Evolutionary conservation across 306 rosid species (phyloP).

Genomic region (Citrullus colocynthis): DNA sequence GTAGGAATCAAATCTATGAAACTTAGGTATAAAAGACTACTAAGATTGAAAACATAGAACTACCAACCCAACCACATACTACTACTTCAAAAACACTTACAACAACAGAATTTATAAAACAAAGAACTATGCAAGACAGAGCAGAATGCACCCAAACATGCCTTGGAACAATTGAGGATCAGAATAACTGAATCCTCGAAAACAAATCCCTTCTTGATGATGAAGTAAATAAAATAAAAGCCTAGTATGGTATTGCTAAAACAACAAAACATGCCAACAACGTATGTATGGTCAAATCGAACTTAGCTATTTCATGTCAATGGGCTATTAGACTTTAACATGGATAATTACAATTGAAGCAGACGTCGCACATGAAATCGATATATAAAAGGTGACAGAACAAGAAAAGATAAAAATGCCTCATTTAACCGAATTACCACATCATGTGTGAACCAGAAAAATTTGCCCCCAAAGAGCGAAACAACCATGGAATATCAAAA

Average conservation of each 20-base stretch:
- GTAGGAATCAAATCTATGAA: neutral
- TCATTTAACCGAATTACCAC: conserved; percentile 15
- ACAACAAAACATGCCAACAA: neutral
- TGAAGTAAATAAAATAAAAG: neutral
- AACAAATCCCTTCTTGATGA: neutral
- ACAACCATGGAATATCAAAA: conserved; percentile 8
- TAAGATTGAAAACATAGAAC: neutral
- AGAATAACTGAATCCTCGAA: neutral
- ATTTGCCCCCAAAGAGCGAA: conserved; percentile 17
- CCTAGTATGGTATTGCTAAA: neutral
- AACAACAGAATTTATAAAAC: neutral
- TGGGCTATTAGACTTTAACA: neutral
- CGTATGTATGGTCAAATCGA: neutral
- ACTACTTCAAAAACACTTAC: neutral
- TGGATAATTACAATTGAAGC: neutral
- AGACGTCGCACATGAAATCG: neutral
- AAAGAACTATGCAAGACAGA: neutral
- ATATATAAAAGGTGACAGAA: neutral
- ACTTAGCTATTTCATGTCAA: neutral
- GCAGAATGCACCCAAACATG: neutral
- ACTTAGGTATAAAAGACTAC: neutral
- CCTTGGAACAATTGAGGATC: neutral
- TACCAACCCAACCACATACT: neutral
- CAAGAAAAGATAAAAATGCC: neutral
- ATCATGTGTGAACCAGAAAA: conserved; percentile 15